These are phyloP conservation scores for Trichophyton rubrum DNA, from an alignment of 2,329 filamentous ascomycete genomes.

Conservation along the genomic window DNA sequence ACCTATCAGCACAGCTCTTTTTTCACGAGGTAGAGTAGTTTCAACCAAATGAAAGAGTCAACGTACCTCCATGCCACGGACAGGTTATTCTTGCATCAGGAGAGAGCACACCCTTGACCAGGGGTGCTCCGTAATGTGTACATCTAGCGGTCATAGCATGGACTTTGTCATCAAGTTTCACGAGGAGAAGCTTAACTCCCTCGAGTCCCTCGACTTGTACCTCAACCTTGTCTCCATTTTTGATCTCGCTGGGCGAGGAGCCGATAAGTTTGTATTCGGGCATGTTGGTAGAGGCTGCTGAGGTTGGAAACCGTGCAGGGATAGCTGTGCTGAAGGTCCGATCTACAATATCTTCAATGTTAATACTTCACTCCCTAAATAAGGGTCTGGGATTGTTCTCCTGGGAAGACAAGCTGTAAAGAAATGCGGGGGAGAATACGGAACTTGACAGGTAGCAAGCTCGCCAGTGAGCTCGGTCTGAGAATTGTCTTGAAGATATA, in stretches of 20 bases:
- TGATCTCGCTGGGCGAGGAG: slow-evolving; percentile 59
- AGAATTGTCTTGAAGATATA: not conserved
- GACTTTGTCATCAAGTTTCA: slow-evolving; percentile 63
- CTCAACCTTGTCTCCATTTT: slow-evolving; percentile 73
- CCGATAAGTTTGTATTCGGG: slow-evolving; percentile 53
- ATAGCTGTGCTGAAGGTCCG: not conserved
- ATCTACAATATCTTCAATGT: not conserved
- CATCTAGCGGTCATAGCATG: slow-evolving; percentile 76
- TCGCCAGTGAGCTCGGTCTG: not conserved
- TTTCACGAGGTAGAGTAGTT: not conserved
- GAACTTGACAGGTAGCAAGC: not conserved
- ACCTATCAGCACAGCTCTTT: not conserved
- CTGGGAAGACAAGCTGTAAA: not conserved
- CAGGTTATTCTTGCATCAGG: slow-evolving; percentile 75
- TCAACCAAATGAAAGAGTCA: not conserved
- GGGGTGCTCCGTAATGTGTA: slow-evolving; percentile 80
- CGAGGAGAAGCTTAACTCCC: slow-evolving; percentile 70
- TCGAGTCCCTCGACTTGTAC: slow-evolving; percentile 83
- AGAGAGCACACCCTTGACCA: slow-evolving; percentile 74
- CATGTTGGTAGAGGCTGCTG: not conserved
- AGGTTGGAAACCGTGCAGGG: not conserved
- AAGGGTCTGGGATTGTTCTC: not conserved
- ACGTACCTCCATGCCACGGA: slow-evolving; percentile 85
- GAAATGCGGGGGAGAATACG: not conserved
- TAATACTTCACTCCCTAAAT: not conserved